A percentile compares a stretch with the other conserved stretches of the same genome.
These are phyloP conservation scores for Candida boidinii DNA, from an alignment of 805 yeast genomes.

Conservation along the genomic window DNA sequence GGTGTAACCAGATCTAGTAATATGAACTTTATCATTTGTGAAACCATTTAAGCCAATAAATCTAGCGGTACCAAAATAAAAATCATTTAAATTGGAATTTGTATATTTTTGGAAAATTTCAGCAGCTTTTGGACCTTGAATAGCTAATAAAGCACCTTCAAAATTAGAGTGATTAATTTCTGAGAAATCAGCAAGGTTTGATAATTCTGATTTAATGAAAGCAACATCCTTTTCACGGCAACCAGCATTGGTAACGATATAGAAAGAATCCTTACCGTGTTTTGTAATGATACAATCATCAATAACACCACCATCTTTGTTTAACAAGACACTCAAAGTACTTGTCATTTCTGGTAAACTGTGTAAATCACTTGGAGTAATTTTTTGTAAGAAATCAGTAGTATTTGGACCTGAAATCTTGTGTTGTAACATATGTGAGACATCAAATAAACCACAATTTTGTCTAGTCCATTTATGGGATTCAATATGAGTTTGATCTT, in stretches of 20 bases:
- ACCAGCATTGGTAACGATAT: conserved; percentile 94
- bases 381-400: conserved; percentile 56
- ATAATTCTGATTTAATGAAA: conserved; percentile 50
- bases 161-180: conserved; percentile 32
- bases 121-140: conserved; percentile 90
- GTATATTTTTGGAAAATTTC: conserved; percentile 57
- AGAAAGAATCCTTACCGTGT: conserved; percentile 62
- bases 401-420: conserved; percentile 62
- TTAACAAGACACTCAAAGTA: conserved; percentile 69
- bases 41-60: conserved; percentile 35
- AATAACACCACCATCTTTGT: conserved; percentile 71
- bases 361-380: conserved; percentile 85
- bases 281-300: conserved; percentile 92
- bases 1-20: conserved; percentile 95
- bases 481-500: conserved; percentile 78
- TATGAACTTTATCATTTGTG: conserved; percentile 43
- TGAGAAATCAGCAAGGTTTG: conserved; percentile 20
- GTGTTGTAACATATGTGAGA: conserved; percentile 96
- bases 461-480: conserved; percentile 92
- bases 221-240: conserved; percentile 74
- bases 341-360: conserved; percentile 48
- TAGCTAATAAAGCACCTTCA: conserved; percentile 73
- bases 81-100: conserved; percentile 41
- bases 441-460: conserved; percentile 89
- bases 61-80: conserved; percentile 68